phyloP scores from a whole-genome alignment of 2,329 filamentous ascomycete species.

The Cucurbitaria berberidis region DNA sequence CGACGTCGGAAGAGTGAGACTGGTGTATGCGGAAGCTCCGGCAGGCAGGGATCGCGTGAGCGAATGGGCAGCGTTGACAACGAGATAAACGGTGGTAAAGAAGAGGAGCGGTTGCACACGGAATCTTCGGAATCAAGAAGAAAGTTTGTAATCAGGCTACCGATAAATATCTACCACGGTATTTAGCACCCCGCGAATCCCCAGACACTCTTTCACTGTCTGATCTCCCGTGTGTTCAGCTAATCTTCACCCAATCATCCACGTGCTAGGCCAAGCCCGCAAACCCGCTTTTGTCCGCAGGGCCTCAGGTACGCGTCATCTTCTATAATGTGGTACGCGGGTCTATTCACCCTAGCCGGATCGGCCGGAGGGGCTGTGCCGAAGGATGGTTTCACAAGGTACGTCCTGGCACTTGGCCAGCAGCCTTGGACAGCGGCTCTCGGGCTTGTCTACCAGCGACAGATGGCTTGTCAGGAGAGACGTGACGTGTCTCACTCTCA shows the following conservation, averaged over 20 bases:
- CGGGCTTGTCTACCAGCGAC: not conserved
- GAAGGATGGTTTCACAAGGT: not conserved
- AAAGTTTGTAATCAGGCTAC: not conserved
- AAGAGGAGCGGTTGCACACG: not conserved
- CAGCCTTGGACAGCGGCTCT: not conserved
- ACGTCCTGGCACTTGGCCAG: not conserved
- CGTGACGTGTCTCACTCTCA: not conserved
- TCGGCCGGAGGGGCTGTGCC: not conserved
- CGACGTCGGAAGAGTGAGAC: not conserved
- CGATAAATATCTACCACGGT: not conserved
- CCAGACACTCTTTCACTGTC: not conserved
- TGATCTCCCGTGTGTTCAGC: not conserved
- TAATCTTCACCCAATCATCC: too few relatives aligned
- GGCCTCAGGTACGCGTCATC: not conserved
- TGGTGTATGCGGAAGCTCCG: conserved; percentile 8
- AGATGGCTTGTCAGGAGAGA: not conserved
- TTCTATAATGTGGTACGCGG: not conserved
- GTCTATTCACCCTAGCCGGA: not conserved
- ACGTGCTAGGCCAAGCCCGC: not conserved
- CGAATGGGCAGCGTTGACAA: conserved; percentile 1
- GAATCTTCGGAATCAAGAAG: not conserved
- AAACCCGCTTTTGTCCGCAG: not conserved
- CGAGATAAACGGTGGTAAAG: not conserved
- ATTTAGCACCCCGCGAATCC: not conserved
- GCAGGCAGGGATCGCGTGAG: conserved; percentile 9